Conservation (phyloP, 192 early-diverging fungal genomes). For the Coemansia sp. region DNA sequence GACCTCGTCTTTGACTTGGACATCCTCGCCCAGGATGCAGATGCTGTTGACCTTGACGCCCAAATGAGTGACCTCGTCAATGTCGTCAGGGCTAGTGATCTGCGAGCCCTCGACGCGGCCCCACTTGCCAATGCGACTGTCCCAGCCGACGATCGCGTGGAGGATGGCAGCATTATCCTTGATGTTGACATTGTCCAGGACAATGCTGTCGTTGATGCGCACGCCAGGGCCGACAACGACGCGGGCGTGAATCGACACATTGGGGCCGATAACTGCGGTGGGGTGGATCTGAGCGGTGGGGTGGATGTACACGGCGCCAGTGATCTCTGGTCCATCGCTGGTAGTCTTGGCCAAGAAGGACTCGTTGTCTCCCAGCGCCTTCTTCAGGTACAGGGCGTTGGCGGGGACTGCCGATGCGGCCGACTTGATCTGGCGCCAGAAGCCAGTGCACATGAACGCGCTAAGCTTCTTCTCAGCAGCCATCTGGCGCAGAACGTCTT, state of each 20-base stretch:
- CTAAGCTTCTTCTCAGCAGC: constrained; percentile 84
- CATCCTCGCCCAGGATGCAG: constrained; percentile 91
- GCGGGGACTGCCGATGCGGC: constrained; percentile 92
- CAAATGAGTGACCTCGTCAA: constrained; percentile 76
- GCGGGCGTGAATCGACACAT: constrained; percentile 93
- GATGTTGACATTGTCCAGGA: constrained; percentile 91
- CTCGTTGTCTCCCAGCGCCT: constrained; percentile 69
- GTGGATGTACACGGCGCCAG: constrained; percentile 94
- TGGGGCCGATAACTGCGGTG: constrained; percentile 92
- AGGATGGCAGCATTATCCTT: constrained; percentile 88
- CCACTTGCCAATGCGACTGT: constrained; percentile 92
- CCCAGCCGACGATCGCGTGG: constrained; percentile 92
- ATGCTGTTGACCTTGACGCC: constrained; percentile 93
- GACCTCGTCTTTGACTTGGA: constrained; percentile 90
- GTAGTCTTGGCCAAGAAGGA: constrained; percentile 53
- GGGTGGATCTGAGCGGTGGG: constrained; percentile 93
- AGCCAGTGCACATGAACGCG: constrained; percentile 82
- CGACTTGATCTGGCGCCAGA: constrained; percentile 98
- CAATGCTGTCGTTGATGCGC: constrained; percentile 91
- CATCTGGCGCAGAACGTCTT: constrained; percentile 88
- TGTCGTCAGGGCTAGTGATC: constrained; percentile 61
- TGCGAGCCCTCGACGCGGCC: constrained; percentile 90
- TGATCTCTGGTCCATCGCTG: constrained; percentile 70
- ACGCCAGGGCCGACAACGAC: constrained; percentile 87
- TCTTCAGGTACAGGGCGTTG: constrained; percentile 91